phyloP scores from a whole-genome alignment of 2,329 filamentous ascomycete genomes.

The Fusarium cyanostomum region DNA sequence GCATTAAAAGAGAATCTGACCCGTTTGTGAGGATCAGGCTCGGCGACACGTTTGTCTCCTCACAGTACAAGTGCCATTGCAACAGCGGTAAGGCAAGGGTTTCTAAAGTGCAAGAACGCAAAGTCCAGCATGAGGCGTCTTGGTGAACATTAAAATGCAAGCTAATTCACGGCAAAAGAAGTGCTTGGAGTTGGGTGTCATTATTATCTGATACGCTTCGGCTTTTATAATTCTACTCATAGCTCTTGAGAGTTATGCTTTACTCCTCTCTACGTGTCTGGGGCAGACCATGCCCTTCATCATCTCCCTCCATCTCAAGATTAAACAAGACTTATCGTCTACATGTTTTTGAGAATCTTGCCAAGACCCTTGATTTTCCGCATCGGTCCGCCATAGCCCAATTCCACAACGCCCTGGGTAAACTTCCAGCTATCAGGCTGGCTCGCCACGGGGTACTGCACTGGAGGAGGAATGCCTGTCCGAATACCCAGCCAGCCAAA shows the following conservation, averaged over 20 bases:
- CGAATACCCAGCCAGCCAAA: slow-evolving; percentile 67
- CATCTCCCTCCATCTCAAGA: neutral
- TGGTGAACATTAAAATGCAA: neutral
- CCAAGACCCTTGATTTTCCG: slow-evolving; percentile 54
- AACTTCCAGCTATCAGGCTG: slow-evolving; percentile 73
- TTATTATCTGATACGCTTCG: neutral
- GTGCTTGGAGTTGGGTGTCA: neutral
- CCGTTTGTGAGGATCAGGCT: no score
- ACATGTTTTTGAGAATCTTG: slow-evolving; percentile 57
- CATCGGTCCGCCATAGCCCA: slow-evolving; percentile 63
- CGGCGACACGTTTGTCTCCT: no score
- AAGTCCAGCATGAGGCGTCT: no score
- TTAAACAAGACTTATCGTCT: neutral
- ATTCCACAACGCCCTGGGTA: slow-evolving; percentile 66
- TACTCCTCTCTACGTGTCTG: neutral
- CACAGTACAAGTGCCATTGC: no score
- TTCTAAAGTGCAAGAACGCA: no score
- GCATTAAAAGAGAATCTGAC: no score
- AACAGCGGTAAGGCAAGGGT: no score
- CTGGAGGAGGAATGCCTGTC: slow-evolving; percentile 81
- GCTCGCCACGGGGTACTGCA: slow-evolving; percentile 82
- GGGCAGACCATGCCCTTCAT: neutral
- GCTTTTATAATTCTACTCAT: slow-evolving; percentile 3
- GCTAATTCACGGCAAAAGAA: neutral
- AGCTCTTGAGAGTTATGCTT: neutral